These are phyloP conservation scores for Coemansia sp. DNA, from an alignment of 192 early-diverging fungal genomes.

Conservation along the genomic window DNA sequence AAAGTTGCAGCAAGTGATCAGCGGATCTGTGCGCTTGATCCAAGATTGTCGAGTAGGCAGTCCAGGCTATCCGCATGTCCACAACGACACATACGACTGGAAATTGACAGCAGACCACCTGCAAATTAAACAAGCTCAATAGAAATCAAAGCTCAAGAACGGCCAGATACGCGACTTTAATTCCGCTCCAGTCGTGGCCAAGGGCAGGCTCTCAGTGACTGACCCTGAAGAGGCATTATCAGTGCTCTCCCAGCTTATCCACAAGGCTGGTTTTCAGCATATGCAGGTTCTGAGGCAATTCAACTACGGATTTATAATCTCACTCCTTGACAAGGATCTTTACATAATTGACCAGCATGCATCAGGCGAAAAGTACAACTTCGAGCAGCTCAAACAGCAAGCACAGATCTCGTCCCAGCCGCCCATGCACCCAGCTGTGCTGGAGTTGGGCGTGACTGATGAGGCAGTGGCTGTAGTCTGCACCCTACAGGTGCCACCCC, in stretches of 20 bases:
- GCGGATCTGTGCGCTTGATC: not conserved
- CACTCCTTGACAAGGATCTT: slow-evolving; percentile 60
- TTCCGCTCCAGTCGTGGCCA: not conserved
- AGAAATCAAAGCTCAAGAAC: slow-evolving; percentile 7
- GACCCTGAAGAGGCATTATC: slow-evolving; percentile 16
- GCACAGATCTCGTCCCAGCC: slow-evolving; percentile 65
- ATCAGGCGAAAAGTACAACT: slow-evolving; percentile 96
- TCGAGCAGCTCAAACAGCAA: slow-evolving; percentile 72
- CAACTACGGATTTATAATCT: slow-evolving; percentile 94
- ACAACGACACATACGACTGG: slow-evolving; percentile 34
- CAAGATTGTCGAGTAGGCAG: not conserved
- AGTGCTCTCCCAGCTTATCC: slow-evolving; percentile 54
- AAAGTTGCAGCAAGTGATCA: not conserved
- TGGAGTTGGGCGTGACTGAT: slow-evolving; percentile 75
- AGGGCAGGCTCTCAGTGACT: slow-evolving; percentile 19
- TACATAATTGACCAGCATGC: slow-evolving; percentile 99
- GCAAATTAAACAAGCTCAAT: slow-evolving; percentile 13
- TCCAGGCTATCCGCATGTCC: not conserved
- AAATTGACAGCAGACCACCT: not conserved
- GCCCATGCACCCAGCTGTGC: slow-evolving; percentile 65
- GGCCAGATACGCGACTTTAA: not conserved
- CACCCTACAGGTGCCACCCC: too few species aligned
- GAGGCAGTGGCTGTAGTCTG: too few species aligned
- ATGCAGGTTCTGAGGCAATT: slow-evolving; percentile 95
- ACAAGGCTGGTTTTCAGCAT: slow-evolving; percentile 73